Conservation (phyloP, 257 asterid species). For the Solanum dulcamara region DNA sequence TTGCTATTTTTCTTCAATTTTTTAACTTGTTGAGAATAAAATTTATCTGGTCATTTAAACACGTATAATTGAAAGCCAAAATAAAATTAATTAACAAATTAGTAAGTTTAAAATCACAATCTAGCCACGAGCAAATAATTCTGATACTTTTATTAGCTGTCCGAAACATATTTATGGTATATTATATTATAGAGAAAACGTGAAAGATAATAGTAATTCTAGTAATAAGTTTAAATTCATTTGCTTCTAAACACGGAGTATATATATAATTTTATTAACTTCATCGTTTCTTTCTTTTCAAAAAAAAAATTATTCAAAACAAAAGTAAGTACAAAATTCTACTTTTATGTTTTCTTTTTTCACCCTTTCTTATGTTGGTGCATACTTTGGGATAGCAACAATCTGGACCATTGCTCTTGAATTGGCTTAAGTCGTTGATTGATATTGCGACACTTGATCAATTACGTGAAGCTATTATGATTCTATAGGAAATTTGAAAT, state of each 20-base stretch:
- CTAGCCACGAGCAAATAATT: neutral
- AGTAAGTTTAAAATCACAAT: neutral
- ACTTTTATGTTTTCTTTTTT: neutral
- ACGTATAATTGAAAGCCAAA: neutral
- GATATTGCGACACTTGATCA: no score
- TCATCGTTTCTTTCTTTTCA: neutral
- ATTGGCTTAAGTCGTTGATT: no score
- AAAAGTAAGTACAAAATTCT: neutral
- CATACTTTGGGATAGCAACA: no score
- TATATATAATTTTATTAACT: neutral
- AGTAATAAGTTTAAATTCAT: neutral
- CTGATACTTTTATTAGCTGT: neutral
- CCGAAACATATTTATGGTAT: neutral
- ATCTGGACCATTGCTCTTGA: no score
- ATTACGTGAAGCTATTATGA: no score
- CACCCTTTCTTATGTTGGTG: neutral
- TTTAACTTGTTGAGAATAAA: neutral
- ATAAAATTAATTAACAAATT: neutral
- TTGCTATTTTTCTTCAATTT: neutral
- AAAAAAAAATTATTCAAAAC: neutral
- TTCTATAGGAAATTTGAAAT: no score
- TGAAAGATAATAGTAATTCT: neutral
- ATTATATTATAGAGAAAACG: neutral
- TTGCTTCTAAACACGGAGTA: neutral
- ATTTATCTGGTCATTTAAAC: neutral